Base-by-base conservation (phyloP, 371 early-diverging fungal species). In the Mortierella sp. region DNA sequence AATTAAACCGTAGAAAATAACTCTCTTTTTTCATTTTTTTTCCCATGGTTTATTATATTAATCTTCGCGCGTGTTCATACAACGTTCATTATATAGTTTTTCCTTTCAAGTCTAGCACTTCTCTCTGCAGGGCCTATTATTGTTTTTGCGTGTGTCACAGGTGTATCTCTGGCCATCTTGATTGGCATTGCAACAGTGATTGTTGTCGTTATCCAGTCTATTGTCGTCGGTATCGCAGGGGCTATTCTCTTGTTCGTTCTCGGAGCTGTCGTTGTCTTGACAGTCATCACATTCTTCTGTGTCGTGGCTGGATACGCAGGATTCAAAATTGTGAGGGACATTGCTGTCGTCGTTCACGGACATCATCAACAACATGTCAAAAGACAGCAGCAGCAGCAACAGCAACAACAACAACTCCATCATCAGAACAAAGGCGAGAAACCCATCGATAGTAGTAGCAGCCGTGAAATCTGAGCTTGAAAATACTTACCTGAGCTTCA, bases 121-220 rank as follows among this genome's bases (percentile, higher is more conserved):
- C 62, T 81, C 52, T 76, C 77, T n/a, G 69, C 77, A 37, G 73
- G 70, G 2, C 83, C 83, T 0, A 28, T 81, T 43, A 26, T 73
- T 10, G 57, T 76, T 35, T 81, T 81, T 22, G 77, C 70, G 6
- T 81, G 73, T 51, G 71, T 81, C 32, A 70, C 73, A 4, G 77
- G 83, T 14, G 62, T 64, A 12, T 76, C 83, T 5, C 52, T 81
- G 10, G 73, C 75, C 2, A 43, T 81, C 14, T 32, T 81, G n/a
- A 57, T 68, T 0, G 73, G 83, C 20, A 57, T 55, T 0, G 83
- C 77, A 2, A 60, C 70, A 2, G 70, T 73, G 26, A 30, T 76
- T 8, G 64, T 81, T 14, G 40, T 73, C 14, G 40, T 76, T n/a
- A 28, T 81, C 43, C 83, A 81, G 39, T 72, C 77, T 12, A 73